A percentile compares a stretch with the other conserved stretches of the same genome.
Evolutionary conservation across 2,329 filamentous ascomycete species (phyloP).

Genomic region (Claviceps citrina): DNA sequence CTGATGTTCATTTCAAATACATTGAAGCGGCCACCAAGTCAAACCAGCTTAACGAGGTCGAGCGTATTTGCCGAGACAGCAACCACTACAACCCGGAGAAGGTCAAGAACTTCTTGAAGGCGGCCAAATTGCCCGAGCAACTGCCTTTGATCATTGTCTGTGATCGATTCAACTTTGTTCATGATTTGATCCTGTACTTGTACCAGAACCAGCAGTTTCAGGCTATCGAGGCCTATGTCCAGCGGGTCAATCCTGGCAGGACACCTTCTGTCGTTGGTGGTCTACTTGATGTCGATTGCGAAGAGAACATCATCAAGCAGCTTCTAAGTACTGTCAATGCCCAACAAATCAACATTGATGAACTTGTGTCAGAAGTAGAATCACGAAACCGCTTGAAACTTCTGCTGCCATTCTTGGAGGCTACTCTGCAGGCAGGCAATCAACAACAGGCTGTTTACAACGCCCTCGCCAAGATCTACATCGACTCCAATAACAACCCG

Average conservation of each 20-base stretch:
- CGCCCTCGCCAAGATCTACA: constrained; percentile 96
- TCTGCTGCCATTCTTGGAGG: constrained; percentile 87
- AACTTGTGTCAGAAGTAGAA: constrained; percentile 90
- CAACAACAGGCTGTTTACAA: constrained; percentile 96
- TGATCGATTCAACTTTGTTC: constrained; percentile 97
- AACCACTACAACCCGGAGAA: constrained; percentile 82
- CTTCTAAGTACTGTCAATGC: constrained; percentile 74
- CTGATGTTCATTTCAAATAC: constrained; percentile 97
- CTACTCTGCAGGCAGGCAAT: constrained; percentile 75
- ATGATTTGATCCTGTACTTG: constrained; percentile 87
- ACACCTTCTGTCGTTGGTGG: constrained; percentile 89
- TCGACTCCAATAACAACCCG: constrained; percentile 94
- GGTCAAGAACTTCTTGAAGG: constrained; percentile 98
- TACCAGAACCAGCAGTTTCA: constrained; percentile 99
- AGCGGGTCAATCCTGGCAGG: constrained; percentile 82
- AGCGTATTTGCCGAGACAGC: constrained; percentile 92
- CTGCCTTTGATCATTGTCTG: constrained; percentile 95
- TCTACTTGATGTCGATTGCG: constrained; percentile 89
- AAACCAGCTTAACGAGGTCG: constrained; percentile 86
- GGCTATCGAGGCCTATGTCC: constrained; percentile 95
- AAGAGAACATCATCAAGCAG: constrained; percentile 90
- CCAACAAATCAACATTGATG: constrained; percentile 76
- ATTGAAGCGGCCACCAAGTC: constrained; percentile 93
- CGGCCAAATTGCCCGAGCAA: constrained; percentile 81
- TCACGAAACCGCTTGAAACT: constrained; percentile 89